phyloP scores from a whole-genome alignment of 805 yeast species.

The Saturnispora hagleri region DNA sequence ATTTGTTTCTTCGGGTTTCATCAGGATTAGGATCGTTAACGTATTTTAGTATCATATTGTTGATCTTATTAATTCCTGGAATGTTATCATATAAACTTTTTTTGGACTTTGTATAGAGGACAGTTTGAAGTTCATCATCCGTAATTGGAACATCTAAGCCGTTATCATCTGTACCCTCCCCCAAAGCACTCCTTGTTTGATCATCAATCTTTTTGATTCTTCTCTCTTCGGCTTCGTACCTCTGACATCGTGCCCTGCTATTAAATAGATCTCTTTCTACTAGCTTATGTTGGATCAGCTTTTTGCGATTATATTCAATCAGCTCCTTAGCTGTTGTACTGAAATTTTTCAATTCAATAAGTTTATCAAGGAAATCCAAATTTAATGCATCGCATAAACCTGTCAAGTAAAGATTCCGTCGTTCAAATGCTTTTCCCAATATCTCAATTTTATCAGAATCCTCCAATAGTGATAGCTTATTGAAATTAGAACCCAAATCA shows the following conservation, averaged over 20 bases:
- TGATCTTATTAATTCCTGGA: conserved; percentile 29
- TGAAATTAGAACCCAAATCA: conserved; percentile 43
- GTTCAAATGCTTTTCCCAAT: conserved; percentile 80
- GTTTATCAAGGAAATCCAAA: conserved; percentile 25
- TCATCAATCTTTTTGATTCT: conserved; percentile 26
- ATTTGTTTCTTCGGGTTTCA: conserved; percentile 25
- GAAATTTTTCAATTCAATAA: conserved; percentile 28
- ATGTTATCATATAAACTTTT: conserved; percentile 25
- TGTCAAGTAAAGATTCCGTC: conserved; percentile 46
- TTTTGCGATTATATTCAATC: conserved; percentile 28
- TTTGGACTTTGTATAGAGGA: conserved; percentile 22
- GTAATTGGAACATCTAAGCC: conserved; percentile 22
- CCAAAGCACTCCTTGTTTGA: conserved; percentile 21
- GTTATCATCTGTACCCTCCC: conserved; percentile 9
- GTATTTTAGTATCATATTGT: conserved; percentile 26
- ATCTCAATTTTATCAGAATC: conserved; percentile 47
- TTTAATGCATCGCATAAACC: conserved; percentile 27
- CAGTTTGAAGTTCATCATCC: conserved; percentile 26
- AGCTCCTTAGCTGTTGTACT: conserved; percentile 24
- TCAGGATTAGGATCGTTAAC: conserved; percentile 29
- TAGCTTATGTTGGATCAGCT: conserved; percentile 25
- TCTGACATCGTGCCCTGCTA: conserved; percentile 19
- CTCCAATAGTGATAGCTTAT: conserved; percentile 44
- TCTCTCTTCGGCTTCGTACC: conserved; percentile 24
- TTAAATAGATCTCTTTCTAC: conserved; percentile 22